A percentile compares a stretch with the other conserved stretches of the same genome.
These are phyloP conservation scores for Umbelopsis vinacea DNA, from an alignment of 192 early-diverging fungal species.

Conservation along the genomic window DNA sequence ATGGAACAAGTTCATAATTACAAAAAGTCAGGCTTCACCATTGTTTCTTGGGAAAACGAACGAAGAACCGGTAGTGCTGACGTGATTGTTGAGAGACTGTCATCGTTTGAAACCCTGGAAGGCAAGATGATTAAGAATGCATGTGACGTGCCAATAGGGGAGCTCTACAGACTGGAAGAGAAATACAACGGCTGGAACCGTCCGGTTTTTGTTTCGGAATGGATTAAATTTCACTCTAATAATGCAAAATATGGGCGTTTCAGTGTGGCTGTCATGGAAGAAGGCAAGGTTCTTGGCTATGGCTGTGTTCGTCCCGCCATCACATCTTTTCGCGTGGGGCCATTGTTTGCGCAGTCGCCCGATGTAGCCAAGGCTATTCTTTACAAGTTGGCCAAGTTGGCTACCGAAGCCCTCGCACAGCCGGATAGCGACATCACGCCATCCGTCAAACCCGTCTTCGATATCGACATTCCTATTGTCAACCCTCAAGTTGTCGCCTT, in stretches of 20 bases:
- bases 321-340: slow-evolving; percentile 40
- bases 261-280: slow-evolving; percentile 22
- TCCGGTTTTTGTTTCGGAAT: not conserved
- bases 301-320: slow-evolving; percentile 40
- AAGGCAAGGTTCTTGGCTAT: slow-evolving; percentile 26
- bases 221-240: slow-evolving; percentile 1
- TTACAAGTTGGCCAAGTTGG: slow-evolving; percentile 32
- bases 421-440: not conserved
- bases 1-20: not conserved
- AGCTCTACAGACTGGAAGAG: not conserved
- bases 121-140: not conserved
- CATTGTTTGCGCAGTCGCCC: slow-evolving; percentile 29
- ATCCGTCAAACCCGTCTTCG: not conserved
- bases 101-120: not conserved
- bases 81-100: not conserved
- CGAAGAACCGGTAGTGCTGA: not conserved
- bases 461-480: not conserved
- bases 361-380: slow-evolving; percentile 39
- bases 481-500: not conserved
- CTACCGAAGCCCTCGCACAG: not conserved
- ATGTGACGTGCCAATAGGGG: not conserved
- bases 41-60: not conserved
- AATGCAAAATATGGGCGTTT: not conserved
- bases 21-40: slow-evolving; percentile 3
- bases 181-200: not conserved